Evolutionary conservation across 129 eudicot species (phyloP).

Genomic region (Flaveria robusta): DNA sequence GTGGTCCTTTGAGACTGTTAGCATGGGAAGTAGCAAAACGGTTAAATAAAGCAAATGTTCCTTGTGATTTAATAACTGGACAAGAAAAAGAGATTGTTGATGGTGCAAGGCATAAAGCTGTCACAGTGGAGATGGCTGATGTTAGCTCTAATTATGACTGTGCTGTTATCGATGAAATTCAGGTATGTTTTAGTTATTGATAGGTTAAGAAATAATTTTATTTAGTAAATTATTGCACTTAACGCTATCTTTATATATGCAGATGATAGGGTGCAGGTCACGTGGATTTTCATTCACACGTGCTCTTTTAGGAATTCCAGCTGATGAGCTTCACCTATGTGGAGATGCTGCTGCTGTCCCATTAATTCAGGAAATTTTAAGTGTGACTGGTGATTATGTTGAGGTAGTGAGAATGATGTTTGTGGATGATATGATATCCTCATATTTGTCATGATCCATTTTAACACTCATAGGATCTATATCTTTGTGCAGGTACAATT

Average conservation of each 20-base stretch:
- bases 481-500: slow-evolving; percentile 51
- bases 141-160: slow-evolving; percentile 72
- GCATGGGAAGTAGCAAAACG: slow-evolving; percentile 99
- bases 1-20: slow-evolving; percentile 93
- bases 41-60: slow-evolving; percentile 84
- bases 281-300: slow-evolving; percentile 96
- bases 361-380: slow-evolving; percentile 68
- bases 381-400: slow-evolving; percentile 75
- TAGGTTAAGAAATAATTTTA: neutral
- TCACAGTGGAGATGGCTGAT: slow-evolving; percentile 97
- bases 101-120: slow-evolving; percentile 84
- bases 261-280: slow-evolving; percentile 86
- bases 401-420: slow-evolving; percentile 44
- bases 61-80: slow-evolving; percentile 88
- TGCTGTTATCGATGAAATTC: slow-evolving; percentile 97
- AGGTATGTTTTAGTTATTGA: slow-evolving; percentile 48
- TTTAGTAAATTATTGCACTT: neutral
- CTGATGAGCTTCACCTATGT: slow-evolving; percentile 86
- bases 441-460: neutral
- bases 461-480: neutral
- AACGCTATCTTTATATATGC: slow-evolving; percentile 17
- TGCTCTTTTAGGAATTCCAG: slow-evolving; percentile 89
- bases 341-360: slow-evolving; percentile 98
- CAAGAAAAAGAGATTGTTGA: slow-evolving; percentile 82
- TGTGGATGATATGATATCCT: slow-evolving; percentile 26